phyloP scores from a whole-genome alignment of 768 basidiomycete genomes.

The Leccinum disarticulatum region DNA sequence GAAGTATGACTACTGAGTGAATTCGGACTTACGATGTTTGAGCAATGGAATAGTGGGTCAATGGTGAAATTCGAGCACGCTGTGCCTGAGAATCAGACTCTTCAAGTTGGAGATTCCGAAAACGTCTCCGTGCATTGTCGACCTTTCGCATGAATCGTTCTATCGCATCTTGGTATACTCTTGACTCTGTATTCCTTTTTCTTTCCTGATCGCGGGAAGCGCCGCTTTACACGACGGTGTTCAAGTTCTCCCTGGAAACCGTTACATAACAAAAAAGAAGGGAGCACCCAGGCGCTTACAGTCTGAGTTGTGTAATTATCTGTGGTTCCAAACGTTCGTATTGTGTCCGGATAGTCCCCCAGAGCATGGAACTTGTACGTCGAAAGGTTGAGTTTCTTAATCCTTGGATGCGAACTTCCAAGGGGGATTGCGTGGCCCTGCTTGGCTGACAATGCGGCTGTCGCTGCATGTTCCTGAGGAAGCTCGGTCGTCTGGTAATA shows the following conservation, averaged over 20 bases:
- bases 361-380: no score
- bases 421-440: no score
- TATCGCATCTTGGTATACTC: not conserved
- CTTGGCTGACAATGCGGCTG: no score
- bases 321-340: not conserved
- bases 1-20: not conserved
- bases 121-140: not conserved
- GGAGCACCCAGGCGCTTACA: not conserved
- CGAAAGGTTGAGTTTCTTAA: no score
- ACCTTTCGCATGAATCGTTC: not conserved
- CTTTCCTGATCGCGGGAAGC: not conserved
- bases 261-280: not conserved
- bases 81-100: not conserved
- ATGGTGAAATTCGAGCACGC: not conserved
- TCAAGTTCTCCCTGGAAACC: not conserved
- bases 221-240: not conserved
- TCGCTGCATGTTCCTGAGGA: no score
- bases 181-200: not conserved
- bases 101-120: not conserved
- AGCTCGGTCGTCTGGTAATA: no score
- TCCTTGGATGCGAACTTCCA: no score
- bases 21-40: not conserved
- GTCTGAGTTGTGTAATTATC: not conserved
- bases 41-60: not conserved
- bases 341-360: no score